phyloP scores from a whole-genome alignment of 257 asterid genomes.

The Thymus mandschuricus region DNA sequence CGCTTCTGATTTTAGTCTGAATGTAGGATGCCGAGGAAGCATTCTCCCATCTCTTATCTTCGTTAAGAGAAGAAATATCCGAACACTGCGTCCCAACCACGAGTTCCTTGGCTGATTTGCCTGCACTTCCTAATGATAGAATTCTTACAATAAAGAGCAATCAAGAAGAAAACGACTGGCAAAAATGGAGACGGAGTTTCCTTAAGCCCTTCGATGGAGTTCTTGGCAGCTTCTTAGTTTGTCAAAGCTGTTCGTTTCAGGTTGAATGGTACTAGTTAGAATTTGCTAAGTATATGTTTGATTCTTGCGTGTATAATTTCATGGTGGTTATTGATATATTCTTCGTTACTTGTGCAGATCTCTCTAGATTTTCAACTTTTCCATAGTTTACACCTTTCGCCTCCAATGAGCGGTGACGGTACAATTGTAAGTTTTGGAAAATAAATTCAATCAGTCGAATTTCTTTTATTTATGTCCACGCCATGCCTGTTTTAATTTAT shows the following conservation, averaged over 20 bases:
- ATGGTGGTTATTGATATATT: conserved; percentile 9
- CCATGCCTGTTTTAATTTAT: conserved; percentile 29
- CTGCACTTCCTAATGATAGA: conserved; percentile 50
- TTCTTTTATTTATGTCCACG: conserved; percentile 17
- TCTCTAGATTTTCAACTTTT: conserved; percentile 80
- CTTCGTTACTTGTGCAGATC: conserved; percentile 52
- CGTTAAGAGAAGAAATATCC: conserved; percentile 79
- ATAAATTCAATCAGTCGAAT: not conserved
- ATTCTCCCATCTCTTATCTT: conserved; percentile 72
- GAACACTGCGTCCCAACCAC: conserved; percentile 51
- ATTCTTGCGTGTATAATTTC: not conserved
- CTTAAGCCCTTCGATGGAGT: conserved; percentile 93
- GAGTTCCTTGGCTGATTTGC: conserved; percentile 63
- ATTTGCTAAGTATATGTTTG: conserved; percentile 17
- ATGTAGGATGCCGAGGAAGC: conserved; percentile 99
- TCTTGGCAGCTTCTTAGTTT: conserved; percentile 70
- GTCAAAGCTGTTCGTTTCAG: conserved; percentile 94
- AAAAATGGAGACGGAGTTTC: conserved; percentile 70
- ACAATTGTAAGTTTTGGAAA: conserved; percentile 58
- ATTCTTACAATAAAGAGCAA: conserved; percentile 41
- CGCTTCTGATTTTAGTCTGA: conserved; percentile 27
- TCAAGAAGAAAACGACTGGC: conserved; percentile 51
- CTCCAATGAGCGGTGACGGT: conserved; percentile 48
- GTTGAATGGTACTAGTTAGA: conserved; percentile 77
- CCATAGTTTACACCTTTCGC: conserved; percentile 79